phyloP scores from a whole-genome alignment of 164 flowering plant species.

The Berberis thunbergii region DNA sequence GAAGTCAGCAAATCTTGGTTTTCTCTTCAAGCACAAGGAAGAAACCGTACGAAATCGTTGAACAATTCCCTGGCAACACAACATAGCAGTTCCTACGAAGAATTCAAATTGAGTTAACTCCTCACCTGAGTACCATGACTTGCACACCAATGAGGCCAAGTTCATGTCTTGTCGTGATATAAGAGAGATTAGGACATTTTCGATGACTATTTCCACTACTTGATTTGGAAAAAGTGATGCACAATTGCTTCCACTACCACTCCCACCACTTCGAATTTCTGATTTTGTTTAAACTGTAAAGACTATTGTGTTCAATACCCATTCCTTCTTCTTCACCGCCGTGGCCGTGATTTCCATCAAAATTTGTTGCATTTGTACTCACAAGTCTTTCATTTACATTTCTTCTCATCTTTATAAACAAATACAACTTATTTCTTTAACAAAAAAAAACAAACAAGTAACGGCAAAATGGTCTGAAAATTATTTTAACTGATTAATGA shows the following conservation, averaged over 20 bases:
- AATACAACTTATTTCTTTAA: too few species aligned
- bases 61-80: slow-evolving; percentile 40
- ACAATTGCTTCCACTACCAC: slow-evolving; percentile 1
- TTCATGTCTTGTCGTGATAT: slow-evolving; percentile 62
- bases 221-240: slow-evolving; percentile 28
- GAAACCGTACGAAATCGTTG: slow-evolving; percentile 39
- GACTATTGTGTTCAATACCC: too few species aligned
- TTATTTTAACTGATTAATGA: too few species aligned
- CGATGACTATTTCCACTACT: slow-evolving; percentile 71
- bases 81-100: slow-evolving; percentile 83
- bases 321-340: too few species aligned
- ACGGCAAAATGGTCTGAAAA: too few species aligned
- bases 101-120: slow-evolving; percentile 61
- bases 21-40: slow-evolving; percentile 63
- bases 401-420: too few species aligned
- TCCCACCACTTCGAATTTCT: background rate
- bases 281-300: too few species aligned
- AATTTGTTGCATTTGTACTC: too few species aligned
- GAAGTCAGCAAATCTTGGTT: slow-evolving; percentile 84
- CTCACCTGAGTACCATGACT: slow-evolving; percentile 73
- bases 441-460: too few species aligned
- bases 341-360: too few species aligned
- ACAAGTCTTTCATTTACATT: too few species aligned
- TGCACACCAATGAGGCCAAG: slow-evolving; percentile 81
- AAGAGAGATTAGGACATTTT: slow-evolving; percentile 70